Percentiles rank a stretch among this genome's conserved stretches.
Evolutionary conservation across 2,329 filamentous ascomycete species (phyloP).

Genomic region (Claviceps quebecensis): DNA sequence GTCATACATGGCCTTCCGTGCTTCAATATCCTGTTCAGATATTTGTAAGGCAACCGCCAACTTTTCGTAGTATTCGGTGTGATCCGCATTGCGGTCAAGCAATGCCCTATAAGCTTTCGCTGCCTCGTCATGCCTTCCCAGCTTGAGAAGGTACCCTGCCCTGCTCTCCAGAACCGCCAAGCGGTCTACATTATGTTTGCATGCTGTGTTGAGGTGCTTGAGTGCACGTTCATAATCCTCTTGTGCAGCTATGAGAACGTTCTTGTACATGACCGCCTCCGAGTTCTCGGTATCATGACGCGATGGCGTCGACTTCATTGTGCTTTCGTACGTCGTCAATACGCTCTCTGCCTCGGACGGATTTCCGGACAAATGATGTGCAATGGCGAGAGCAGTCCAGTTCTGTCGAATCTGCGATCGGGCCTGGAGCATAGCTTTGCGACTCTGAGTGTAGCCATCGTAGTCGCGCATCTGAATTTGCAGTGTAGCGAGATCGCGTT

Average conservation of each 20-base stretch:
- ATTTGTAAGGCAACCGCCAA: constrained; percentile 58
- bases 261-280: constrained; percentile 90
- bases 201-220: constrained; percentile 67
- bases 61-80: constrained; percentile 70
- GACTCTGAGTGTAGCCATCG: constrained; percentile 80
- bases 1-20: constrained; percentile 56
- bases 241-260: constrained; percentile 79
- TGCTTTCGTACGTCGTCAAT: constrained; percentile 83
- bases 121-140: constrained; percentile 68
- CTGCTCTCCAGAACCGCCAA: constrained; percentile 73
- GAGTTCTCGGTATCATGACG: constrained; percentile 81
- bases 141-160: constrained; percentile 68
- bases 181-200: constrained; percentile 69
- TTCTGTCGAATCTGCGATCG: constrained; percentile 74
- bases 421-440: constrained; percentile 74
- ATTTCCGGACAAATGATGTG: constrained; percentile 81
- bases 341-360: constrained; percentile 79
- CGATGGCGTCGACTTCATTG: constrained; percentile 65
- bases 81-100: constrained; percentile 77
- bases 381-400: constrained; percentile 95
- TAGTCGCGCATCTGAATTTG: constrained; percentile 97
- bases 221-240: constrained; percentile 73
- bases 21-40: constrained; percentile 39
- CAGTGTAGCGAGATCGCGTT: constrained; percentile 80
- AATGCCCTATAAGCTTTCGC: constrained; percentile 67